Conservation (phyloP, 768 basidiomycete species). For the Lyophyllum shimeji region DNA sequence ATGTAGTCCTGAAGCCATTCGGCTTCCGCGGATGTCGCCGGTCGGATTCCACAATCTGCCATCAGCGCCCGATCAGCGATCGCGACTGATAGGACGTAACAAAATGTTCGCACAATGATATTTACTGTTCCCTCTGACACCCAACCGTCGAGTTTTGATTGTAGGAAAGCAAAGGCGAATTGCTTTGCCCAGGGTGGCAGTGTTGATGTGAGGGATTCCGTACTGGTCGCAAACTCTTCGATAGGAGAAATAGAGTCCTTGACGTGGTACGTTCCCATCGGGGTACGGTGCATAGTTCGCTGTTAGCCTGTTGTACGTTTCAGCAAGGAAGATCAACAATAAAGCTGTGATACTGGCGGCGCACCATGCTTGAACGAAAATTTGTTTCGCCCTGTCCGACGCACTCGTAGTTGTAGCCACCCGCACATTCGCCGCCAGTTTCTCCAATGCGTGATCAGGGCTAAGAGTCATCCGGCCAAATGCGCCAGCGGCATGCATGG, state of each 20-base stretch:
- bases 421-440: slow-evolving; percentile 83
- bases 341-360: slow-evolving; percentile 27
- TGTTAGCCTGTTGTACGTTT: slow-evolving; percentile 58
- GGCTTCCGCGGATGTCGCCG: slow-evolving; percentile 86
- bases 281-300: slow-evolving; percentile 90
- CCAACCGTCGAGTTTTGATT: slow-evolving; percentile 92
- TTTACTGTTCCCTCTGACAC: slow-evolving; percentile 93
- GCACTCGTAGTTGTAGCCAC: slow-evolving; percentile 90
- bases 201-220: slow-evolving; percentile 92
- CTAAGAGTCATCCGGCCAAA: slow-evolving; percentile 78
- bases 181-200: slow-evolving; percentile 92
- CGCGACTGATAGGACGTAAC: slow-evolving; percentile 29
- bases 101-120: slow-evolving; percentile 76
- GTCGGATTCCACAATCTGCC: slow-evolving; percentile 88
- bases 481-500: slow-evolving; percentile 67
- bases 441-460: slow-evolving; percentile 79
- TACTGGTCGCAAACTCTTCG: slow-evolving; percentile 89
- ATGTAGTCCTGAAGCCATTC: slow-evolving; percentile 93
- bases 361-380: slow-evolving; percentile 91
- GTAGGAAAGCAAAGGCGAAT: slow-evolving; percentile 91
- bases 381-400: slow-evolving; percentile 88
- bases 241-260: slow-evolving; percentile 93
- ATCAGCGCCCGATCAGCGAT: slow-evolving; percentile 31
- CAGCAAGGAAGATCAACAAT: slow-evolving; percentile 1
- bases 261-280: slow-evolving; percentile 91